Evolutionary conservation across 208 protist genomes (phyloP), one percentile per base, ranked within the genome.

Genomic region (Lotmaria passim): DNA sequence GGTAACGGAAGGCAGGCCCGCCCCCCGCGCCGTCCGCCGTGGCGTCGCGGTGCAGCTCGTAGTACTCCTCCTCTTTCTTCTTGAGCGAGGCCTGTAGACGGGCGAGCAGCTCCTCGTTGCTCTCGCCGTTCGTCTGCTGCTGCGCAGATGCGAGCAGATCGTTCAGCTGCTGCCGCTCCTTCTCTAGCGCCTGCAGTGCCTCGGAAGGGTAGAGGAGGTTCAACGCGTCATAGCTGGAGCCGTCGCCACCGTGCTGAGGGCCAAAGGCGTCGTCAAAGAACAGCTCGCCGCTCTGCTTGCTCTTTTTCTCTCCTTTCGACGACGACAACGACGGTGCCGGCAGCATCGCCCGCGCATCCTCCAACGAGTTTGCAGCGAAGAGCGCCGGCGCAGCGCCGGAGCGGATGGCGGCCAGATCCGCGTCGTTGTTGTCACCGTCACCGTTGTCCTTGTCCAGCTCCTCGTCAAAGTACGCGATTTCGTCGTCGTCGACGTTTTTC

Each of bases 401-500:
- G 7, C 66, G 56, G 51, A 68, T 53, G 19, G 23, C 81, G 12
- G 75, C 76, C 48, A 69, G 61, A 8, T 65, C 69, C 6, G 69
- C 75, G 8, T 60, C 77, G 11, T 24, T 68, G 0, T 55, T 43
- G 2, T 43, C 61, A 48, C 56, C 64, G 30, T 75, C 66, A 21
- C 61, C 70, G 46, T 73, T 78, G 19, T 82, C 81, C 62, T 78
- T 68, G 59, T 90, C 85, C 23, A 86, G 79, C 65, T 91, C 90
- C 14, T 81, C 83, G n/a, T 96, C 89, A 41, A 96, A 87, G 75
- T 86, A 94, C 19, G 86, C 87, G 19, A 96, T 81, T 64, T 96
- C 89, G 23, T 93, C 82, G 33, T 94, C 89, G 48, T 96, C 79
- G 38, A 96, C 88, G 61, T 94, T 93, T 21, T 81, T 77, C 52